Conservation (phyloP, 768 basidiomycete species). For the Xerocomellus intermedius region DNA sequence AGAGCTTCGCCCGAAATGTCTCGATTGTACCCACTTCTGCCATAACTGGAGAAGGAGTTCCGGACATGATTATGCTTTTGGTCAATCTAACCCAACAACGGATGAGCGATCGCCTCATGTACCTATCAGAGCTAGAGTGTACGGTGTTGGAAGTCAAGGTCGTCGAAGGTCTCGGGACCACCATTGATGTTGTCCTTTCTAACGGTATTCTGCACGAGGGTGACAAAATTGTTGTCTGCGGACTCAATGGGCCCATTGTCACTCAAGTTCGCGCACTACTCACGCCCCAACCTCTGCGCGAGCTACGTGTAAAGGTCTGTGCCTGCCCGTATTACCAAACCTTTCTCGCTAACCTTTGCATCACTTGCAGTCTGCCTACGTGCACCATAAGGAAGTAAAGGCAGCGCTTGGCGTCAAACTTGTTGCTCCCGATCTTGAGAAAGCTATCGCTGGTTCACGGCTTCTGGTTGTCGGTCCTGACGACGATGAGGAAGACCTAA, state of each 20-base stretch:
- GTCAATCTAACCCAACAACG: conserved; percentile 96
- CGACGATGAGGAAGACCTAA: conserved; percentile 93
- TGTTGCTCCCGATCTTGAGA: conserved; percentile 91
- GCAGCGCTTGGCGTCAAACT: conserved; percentile 97
- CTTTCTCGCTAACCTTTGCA: conserved; percentile 2
- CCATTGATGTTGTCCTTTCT: conserved; percentile 93
- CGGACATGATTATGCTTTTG: conserved; percentile 99
- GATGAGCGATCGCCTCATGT: conserved; percentile 98
- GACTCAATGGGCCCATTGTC: conserved; percentile 94
- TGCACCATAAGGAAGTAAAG: conserved; percentile 96
- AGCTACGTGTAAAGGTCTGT: conserved; percentile 89
- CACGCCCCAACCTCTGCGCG: conserved; percentile 94
- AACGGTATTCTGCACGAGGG: conserved; percentile 92
- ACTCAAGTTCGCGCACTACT: conserved; percentile 92
- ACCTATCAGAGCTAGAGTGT: conserved; percentile 94
- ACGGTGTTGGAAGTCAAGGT: conserved; percentile 99
- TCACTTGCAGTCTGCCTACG: conserved; percentile 75
- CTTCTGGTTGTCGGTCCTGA: conserved; percentile 91
- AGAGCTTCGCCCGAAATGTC: conserved; percentile 88
- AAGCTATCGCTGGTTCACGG: conserved; percentile 96
- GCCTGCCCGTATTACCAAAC: not conserved
- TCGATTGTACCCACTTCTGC: conserved; percentile 98
- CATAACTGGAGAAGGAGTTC: conserved; percentile 96
- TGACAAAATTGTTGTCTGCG: conserved; percentile 94
- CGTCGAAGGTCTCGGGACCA: conserved; percentile 95